Evolutionary conservation across 1,284 basidiomycete genomes (phyloP), one percentile per base, ranked within the genome.

Genomic region (Cutaneotrichosporon mucoides): DNA sequence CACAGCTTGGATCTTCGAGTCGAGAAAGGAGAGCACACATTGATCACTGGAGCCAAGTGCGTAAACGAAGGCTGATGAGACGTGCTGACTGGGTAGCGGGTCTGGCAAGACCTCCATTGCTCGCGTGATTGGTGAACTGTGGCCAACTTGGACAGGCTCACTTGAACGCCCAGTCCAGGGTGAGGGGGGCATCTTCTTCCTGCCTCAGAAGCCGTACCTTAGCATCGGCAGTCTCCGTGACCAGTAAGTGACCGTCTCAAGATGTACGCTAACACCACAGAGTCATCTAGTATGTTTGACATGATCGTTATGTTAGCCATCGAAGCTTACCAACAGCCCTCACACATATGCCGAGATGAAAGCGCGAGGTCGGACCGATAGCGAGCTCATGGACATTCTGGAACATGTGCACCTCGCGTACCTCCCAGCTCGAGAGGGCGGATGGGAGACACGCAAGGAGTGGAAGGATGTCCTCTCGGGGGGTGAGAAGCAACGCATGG

Each of bases 21-120:
- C 56, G 82, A 82, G 55, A 82, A 85, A 11, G 90, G 90, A 5
- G 89, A 96, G 76, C 94, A 97, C 73, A 81, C 95, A 5, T 88
- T 97, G 84, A 92, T 98, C 70, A 95, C 92, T 0, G 94, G 94
- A 1, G 88, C 89, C 13, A 78, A 78, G 78, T 79, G 41, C 63
- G 76, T 67, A 24, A 24, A n/a, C n/a, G 24, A 24, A 24, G 24
- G 24, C 24, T 24, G 24, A 24, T 10, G 3, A 11, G 16, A 8
- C 24, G 6, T n/a, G 36, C 53, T 61, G 44, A 62, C 24, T 51
- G 33, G 55, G 42, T 57, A 92, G 92, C 66, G 90, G 91, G 0
- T 90, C 95, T 1, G 95, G 95, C 0, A 98, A 99, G 81, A 95
- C 92, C 0, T 87, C 91, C 5, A 86, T 98, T 37, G 92, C 93